A percentile compares a stretch with the other conserved stretches of the same genome.
Evolutionary conservation across 805 yeast genomes (phyloP).

Genomic region (Cyberlindnera nakhonratchasimensis): DNA sequence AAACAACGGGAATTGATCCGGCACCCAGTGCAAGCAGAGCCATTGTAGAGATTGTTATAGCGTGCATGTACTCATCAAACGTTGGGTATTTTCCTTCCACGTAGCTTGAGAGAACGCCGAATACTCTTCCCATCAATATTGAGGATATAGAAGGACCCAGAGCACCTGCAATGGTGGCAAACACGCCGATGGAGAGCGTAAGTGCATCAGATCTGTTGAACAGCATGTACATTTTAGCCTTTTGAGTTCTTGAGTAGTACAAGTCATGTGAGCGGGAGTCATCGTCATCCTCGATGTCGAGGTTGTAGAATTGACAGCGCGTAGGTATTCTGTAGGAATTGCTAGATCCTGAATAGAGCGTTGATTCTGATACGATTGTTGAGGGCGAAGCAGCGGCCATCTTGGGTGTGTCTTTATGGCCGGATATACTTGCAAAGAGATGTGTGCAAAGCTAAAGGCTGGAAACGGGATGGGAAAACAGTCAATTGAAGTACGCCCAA

Average conservation of each 20-base stretch:
- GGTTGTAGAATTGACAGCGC: constrained; percentile 8
- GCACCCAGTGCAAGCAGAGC: constrained; percentile 45
- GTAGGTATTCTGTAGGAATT: background rate
- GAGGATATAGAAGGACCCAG: constrained; percentile 59
- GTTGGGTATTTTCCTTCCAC: constrained; percentile 32
- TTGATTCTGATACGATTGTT: constrained; percentile 12
- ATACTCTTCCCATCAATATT: constrained; percentile 62
- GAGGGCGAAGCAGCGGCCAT: constrained; percentile 12
- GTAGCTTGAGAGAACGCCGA: constrained; percentile 40
- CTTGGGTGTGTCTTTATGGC: too few species aligned
- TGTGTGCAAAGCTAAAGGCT: too few species aligned
- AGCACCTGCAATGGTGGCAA: constrained; percentile 49
- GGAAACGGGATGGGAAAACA: too few species aligned
- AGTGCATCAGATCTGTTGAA: constrained; percentile 24
- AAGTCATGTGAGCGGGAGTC: background rate
- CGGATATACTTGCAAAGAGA: too few species aligned
- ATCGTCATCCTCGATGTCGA: constrained; percentile 17
- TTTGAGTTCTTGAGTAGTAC: constrained; percentile 13
- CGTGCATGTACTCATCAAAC: constrained; percentile 32
- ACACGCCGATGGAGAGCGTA: constrained; percentile 28
- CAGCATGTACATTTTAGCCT: constrained; percentile 24
- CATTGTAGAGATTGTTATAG: constrained; percentile 38
- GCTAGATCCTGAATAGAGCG: constrained; percentile 1
- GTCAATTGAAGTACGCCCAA: background rate
- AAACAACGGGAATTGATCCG: constrained; percentile 40